Evolutionary conservation across 1,284 basidiomycete genomes (phyloP).

Genomic region (Exsudoporus floridanus): DNA sequence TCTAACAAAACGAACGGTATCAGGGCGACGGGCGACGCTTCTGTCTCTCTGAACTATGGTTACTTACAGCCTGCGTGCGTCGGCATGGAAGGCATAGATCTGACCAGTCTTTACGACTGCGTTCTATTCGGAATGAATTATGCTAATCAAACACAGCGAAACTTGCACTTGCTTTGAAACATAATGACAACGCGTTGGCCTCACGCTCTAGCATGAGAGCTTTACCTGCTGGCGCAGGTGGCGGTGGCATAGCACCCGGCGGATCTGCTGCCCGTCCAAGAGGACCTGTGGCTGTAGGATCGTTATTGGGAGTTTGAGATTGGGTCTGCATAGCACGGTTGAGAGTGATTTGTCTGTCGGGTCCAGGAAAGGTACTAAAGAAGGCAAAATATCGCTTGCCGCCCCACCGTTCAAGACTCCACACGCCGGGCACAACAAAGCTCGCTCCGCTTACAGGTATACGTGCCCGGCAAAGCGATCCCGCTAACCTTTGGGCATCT

Average conservation of each 20-base stretch:
- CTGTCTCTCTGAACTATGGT: not conserved
- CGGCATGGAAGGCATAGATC: conserved; percentile 65
- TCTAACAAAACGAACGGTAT: conserved; percentile 32
- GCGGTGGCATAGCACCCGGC: conserved; percentile 54
- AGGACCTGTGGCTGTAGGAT: conserved; percentile 16
- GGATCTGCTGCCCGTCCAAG: conserved; percentile 6
- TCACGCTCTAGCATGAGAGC: conserved; percentile 61
- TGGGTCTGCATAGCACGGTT: conserved; percentile 16
- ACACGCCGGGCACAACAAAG: conserved; percentile 3
- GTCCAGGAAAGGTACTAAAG: conserved; percentile 31
- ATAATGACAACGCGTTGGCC: conserved; percentile 52
- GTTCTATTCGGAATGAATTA: conserved; percentile 41
- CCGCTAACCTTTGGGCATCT: not conserved
- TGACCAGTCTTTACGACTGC: conserved; percentile 68
- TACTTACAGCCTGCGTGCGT: conserved; percentile 61
- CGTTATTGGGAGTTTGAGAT: conserved; percentile 20
- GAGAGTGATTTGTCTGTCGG: not conserved
- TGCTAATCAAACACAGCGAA: not conserved
- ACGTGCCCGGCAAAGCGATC: not conserved
- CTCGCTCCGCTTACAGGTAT: conserved; percentile 1
- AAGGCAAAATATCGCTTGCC: conserved; percentile 13
- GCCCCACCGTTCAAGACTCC: not conserved
- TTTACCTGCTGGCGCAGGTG: conserved; percentile 48
- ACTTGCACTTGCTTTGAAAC: conserved; percentile 51
- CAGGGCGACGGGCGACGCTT: not conserved